Percentiles rank a stretch among this genome's conserved stretches.
phyloP scores from a whole-genome alignment of 2,329 filamentous ascomycete genomes.

The Verruconis gallopava region DNA sequence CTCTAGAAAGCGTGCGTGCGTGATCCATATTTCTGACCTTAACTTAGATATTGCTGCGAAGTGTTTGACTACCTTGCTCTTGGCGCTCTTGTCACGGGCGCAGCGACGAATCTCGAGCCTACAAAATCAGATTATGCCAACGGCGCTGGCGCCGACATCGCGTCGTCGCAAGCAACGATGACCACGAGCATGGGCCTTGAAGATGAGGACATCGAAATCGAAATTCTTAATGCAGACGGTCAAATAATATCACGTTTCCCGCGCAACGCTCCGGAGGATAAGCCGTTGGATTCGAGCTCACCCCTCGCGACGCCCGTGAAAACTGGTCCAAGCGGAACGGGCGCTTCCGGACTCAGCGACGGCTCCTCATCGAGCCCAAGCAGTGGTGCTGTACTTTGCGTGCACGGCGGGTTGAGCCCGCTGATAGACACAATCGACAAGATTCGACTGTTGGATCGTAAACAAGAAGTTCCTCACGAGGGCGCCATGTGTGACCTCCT shows the following conservation, averaged over 20 bases:
- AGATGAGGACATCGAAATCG: slow-evolving; percentile 74
- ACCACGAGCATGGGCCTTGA: slow-evolving; percentile 27
- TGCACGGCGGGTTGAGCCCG: slow-evolving; percentile 86
- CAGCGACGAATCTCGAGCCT: slow-evolving; percentile 51
- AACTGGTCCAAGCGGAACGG: slow-evolving; percentile 35
- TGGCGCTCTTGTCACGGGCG: slow-evolving; percentile 81
- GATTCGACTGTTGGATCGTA: slow-evolving; percentile 85
- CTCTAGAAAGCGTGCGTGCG: slow-evolving; percentile 8
- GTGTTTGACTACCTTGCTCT: slow-evolving; percentile 95
- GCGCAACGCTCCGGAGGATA: slow-evolving; percentile 21
- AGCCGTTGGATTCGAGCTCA: slow-evolving; percentile 8
- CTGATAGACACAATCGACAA: slow-evolving; percentile 90
- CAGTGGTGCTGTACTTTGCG: slow-evolving; percentile 79
- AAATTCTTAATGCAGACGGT: slow-evolving; percentile 77
- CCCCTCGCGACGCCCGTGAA: slow-evolving; percentile 52
- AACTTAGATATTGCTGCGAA: slow-evolving; percentile 64
- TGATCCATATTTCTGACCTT: background rate
- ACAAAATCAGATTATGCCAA: slow-evolving; percentile 41
- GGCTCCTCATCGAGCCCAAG: slow-evolving; percentile 47
- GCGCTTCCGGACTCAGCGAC: slow-evolving; percentile 54
- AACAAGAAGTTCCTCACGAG: slow-evolving; percentile 97
- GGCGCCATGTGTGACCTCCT: slow-evolving; percentile 97
- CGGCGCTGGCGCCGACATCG: slow-evolving; percentile 33
- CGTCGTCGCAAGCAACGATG: slow-evolving; percentile 13
- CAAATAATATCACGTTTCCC: slow-evolving; percentile 63